Evolutionary conservation across 352 stramenopile genomes (phyloP).

Genomic region (Phytophthora multivora): DNA sequence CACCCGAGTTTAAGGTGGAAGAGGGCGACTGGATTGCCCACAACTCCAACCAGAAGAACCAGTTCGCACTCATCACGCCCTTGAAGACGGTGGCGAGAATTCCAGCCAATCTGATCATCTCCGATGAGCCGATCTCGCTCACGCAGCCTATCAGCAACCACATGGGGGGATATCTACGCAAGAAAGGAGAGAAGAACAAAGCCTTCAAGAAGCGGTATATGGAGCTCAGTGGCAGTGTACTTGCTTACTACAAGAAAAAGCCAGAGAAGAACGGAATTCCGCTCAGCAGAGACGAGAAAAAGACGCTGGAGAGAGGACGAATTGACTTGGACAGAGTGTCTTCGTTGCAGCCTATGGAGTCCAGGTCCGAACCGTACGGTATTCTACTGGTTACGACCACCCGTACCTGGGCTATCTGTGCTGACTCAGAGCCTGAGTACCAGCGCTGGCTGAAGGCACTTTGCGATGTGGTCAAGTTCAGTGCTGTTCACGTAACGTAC

Average conservation of each 20-base stretch:
- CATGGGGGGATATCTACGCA: conserved; percentile 78
- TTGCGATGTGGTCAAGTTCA: conserved; percentile 82
- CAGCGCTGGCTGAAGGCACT: conserved; percentile 82
- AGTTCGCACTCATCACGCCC: conserved; percentile 78
- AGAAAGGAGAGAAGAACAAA: conserved; percentile 85
- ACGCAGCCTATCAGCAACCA: conserved; percentile 49
- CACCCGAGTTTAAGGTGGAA: conserved; percentile 86
- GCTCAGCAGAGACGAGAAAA: conserved; percentile 76
- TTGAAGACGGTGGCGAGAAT: conserved; percentile 85
- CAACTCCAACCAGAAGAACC: conserved; percentile 76
- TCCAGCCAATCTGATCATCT: conserved; percentile 72
- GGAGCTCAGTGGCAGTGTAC: conserved; percentile 72
- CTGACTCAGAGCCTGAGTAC: conserved; percentile 78
- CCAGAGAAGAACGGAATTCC: conserved; percentile 80
- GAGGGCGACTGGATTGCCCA: conserved; percentile 88
- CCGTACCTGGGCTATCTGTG: conserved; percentile 78
- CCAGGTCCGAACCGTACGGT: conserved; percentile 66
- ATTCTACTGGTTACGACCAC: conserved; percentile 81
- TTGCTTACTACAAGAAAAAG: conserved; percentile 90
- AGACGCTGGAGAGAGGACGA: conserved; percentile 63
- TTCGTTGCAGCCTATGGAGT: conserved; percentile 77
- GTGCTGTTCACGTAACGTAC: conserved; percentile 77
- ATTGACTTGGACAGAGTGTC: conserved; percentile 86
- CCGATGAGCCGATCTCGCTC: conserved; percentile 45
- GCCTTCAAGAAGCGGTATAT: conserved; percentile 87